phyloP scores from a whole-genome alignment of 805 yeast species.

The Clavispora carvajalis region DNA sequence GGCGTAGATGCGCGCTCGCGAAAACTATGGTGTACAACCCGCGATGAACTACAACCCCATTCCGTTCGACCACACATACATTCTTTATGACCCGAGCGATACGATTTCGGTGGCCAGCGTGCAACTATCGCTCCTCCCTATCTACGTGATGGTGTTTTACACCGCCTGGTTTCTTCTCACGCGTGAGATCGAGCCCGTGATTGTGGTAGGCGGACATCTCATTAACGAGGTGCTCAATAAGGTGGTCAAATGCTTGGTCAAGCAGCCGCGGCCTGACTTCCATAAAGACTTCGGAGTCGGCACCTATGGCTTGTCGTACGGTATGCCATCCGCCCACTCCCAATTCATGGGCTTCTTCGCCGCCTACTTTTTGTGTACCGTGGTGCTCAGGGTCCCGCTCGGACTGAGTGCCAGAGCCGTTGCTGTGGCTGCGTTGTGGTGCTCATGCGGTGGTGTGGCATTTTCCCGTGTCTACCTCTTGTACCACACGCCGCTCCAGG shows the following conservation, averaged over 20 bases:
- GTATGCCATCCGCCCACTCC: slow-evolving; percentile 97
- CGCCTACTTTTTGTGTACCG: slow-evolving; percentile 47
- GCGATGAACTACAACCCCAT: slow-evolving; percentile 15
- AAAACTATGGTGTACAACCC: background rate
- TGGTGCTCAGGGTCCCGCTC: slow-evolving; percentile 35
- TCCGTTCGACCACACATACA: slow-evolving; percentile 84
- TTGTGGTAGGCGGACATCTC: slow-evolving; percentile 83
- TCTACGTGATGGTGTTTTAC: slow-evolving; percentile 69
- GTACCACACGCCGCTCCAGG: slow-evolving; percentile 75
- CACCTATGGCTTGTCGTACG: slow-evolving; percentile 58
- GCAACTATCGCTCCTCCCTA: slow-evolving; percentile 74
- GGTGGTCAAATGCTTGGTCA: slow-evolving; percentile 55
- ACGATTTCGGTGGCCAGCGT: slow-evolving; percentile 57
- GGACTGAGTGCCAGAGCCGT: slow-evolving; percentile 11
- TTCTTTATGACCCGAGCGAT: slow-evolving; percentile 69
- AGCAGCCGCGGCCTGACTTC: slow-evolving; percentile 71
- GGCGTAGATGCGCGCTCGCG: background rate
- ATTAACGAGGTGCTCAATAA: slow-evolving; percentile 70
- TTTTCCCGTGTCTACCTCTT: slow-evolving; percentile 70
- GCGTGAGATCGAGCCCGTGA: slow-evolving; percentile 79
- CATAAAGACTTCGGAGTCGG: slow-evolving; percentile 42
- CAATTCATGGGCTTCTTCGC: slow-evolving; percentile 90
- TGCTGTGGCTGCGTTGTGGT: slow-evolving; percentile 24
- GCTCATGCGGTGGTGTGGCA: slow-evolving; percentile 42
- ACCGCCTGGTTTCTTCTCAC: slow-evolving; percentile 79